Conservation (phyloP, 225 moss, liverwort and hornwort genomes). For the Asterella californica region DNA sequence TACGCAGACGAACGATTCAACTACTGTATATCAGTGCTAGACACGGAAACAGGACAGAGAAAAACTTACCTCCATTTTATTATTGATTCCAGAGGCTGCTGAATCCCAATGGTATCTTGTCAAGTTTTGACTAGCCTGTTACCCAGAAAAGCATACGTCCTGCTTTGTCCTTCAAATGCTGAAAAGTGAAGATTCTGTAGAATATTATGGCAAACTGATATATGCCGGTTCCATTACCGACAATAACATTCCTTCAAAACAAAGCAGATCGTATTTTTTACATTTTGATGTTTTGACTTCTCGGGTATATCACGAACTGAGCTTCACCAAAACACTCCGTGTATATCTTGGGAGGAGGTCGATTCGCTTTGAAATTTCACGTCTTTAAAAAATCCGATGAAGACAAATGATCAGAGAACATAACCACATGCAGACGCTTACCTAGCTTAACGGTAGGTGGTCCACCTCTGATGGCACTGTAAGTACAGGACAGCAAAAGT, state of each 20-base stretch:
- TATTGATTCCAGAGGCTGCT: slow-evolving; percentile 37
- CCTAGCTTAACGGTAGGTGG: slow-evolving; percentile 97
- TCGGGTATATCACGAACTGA: not conserved
- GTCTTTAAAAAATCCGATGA: not conserved
- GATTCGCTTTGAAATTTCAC: not conserved
- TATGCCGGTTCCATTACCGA: too few species aligned
- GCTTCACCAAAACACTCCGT: too few species aligned
- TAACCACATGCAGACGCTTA: slow-evolving; percentile 23
- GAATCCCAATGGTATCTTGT: slow-evolving; percentile 91
- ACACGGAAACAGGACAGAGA: too few species aligned
- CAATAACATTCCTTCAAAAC: not conserved
- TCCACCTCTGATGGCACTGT: slow-evolving; percentile 68
- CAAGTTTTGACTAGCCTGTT: slow-evolving; percentile 95
- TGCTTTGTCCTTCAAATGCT: not conserved
- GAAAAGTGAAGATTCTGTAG: not conserved
- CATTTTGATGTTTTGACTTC: not conserved
- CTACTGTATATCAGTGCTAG: too few species aligned
- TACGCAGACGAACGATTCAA: not conserved
- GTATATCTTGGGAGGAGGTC: too few species aligned
- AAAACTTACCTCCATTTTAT: slow-evolving; percentile 71
- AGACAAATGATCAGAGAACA: not conserved
- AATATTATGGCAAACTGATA: not conserved
- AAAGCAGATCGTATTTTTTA: not conserved
- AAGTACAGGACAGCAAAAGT: slow-evolving; percentile 17
- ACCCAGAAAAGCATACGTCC: not conserved